These are phyloP conservation scores for Trichoderma harzianum DNA, from an alignment of 2,329 filamentous ascomycete genomes.

Conservation along the genomic window DNA sequence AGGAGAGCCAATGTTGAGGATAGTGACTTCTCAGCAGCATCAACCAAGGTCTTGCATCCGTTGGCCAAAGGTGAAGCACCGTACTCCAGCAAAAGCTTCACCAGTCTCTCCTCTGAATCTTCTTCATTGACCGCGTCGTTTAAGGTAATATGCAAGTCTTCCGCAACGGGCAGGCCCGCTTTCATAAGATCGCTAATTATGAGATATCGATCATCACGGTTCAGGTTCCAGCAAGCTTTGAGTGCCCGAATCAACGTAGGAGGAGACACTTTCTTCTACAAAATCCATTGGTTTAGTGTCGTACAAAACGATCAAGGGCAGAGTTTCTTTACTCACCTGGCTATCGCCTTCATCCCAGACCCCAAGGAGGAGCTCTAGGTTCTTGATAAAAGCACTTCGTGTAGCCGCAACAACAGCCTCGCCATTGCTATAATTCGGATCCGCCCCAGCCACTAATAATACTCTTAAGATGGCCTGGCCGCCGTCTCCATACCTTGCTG, in stretches of 20 bases:
- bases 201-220: conserved; percentile 45
- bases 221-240: conserved; percentile 53
- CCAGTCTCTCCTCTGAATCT: conserved; percentile 44
- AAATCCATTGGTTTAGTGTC: neutral
- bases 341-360: conserved; percentile 39
- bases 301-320: neutral
- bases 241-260: conserved; percentile 48
- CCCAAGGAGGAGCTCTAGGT: conserved; percentile 50
- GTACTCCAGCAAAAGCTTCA: conserved; percentile 47
- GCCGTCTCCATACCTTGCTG: conserved; percentile 49
- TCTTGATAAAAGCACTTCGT: conserved; percentile 48
- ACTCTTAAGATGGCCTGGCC: conserved; percentile 48
- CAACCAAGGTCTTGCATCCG: conserved; percentile 50
- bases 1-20: conserved; percentile 41
- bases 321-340: conserved; percentile 32
- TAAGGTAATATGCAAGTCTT: conserved; percentile 50
- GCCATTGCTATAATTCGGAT: conserved; percentile 52
- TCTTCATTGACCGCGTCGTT: conserved; percentile 53
- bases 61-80: conserved; percentile 53
- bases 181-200: conserved; percentile 50
- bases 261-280: conserved; percentile 45
- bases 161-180: conserved; percentile 46
- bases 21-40: conserved; percentile 42
- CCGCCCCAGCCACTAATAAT: conserved; percentile 51
- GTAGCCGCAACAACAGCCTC: conserved; percentile 55